Base-by-base conservation (phyloP, 2,329 filamentous ascomycete genomes). In the Beauveria asiatica region DNA sequence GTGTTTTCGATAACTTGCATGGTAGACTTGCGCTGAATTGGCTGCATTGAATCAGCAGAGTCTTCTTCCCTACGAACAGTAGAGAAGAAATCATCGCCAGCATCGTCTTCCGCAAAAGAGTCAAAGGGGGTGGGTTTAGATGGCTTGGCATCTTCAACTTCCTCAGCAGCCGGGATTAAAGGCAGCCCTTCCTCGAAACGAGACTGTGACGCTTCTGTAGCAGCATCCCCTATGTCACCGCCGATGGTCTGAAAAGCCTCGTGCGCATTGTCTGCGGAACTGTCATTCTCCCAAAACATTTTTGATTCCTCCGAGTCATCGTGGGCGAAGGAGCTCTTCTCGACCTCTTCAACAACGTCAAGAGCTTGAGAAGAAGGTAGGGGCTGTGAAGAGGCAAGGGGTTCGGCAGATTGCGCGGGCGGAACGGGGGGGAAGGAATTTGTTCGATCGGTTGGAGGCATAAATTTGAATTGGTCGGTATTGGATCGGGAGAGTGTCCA, bases 181-280 rank as follows among this genome's bases (percentile, higher is more conserved):
- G 87, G 87, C 5, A 90, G 62, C 0, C 87, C 87, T 72, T 91
- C 88, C 61, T 89, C 86, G 64, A 81, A 90, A 49, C 87, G 82
- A 25, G 82, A 80, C 27, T 87, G 81, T 1, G 75, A 73, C 23
- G 74, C 74, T 42, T 79, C 74, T 41, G 75, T 75, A 13, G 76
- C 72, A 1, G 70, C 63, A 46, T 71, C 75, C 23, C 72, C 69
- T 1, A 78, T 62, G 21, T 80, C 75, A 16, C 78, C 75, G 9
- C 78, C 78, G 50, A 79, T 70, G 9, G 72, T 75, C 48, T 75
- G 72, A 8, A 42, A 53, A 9, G 37, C 11, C 9, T 37, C 44
- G 3, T 52, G 46, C 7, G 25, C 23, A 55, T 25, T 62, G 11
- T 25, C 41, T 3, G 25, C 27, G 5, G 49, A 4, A 5, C 39